Evolutionary conservation across 192 early-diverging fungal species (phyloP), one percentile per base, ranked within the genome.

Genomic region (Podila epigama): DNA sequence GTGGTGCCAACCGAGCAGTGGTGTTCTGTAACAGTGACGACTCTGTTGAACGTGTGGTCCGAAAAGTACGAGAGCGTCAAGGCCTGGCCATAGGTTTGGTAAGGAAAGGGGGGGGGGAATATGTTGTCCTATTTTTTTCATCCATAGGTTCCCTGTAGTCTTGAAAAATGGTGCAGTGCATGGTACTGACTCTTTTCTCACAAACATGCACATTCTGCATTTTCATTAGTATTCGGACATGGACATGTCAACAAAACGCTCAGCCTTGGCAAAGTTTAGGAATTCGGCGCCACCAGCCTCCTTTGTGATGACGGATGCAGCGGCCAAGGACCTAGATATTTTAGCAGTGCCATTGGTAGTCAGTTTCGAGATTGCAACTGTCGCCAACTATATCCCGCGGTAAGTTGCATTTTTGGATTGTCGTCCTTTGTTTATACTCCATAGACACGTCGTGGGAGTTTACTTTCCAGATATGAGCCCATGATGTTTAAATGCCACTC

Each of bases 1-100:
- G 73, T 64, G 73, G 60, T 12, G 73, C 66, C 13, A 57, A 64
- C 28, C 53, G 73, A 2, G 60, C 66, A 11, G 61, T 68, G 4
- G 66, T 77, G 12, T 77, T 77, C 31, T 77, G 73, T 36, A 77
- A 77, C 34, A 51, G 35, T 5, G 66, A 77, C 29, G 66, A 60
- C 2, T 59, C 66, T 34, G 66, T 77, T 2, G 66, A 68, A 15
- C 53, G 57, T n/a, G 73, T 77, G 3, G 66, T 77, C 1, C 60
- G 73, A 22, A 68, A 68, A 60, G 58, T 77, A 20, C 65, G 73
- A 0, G 73, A 77, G 51, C 60, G 50, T 32, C 63, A 68, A 29
- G 73, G 73, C 5, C 55, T 54, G 35, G 73, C 73, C 6, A 64
- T 77, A 18, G 66, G 61, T 2, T 8, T 64, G 36, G 73, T 77